These are phyloP conservation scores for Gardenia jasminoides DNA, from an alignment of 257 asterid species.

Conservation along the genomic window DNA sequence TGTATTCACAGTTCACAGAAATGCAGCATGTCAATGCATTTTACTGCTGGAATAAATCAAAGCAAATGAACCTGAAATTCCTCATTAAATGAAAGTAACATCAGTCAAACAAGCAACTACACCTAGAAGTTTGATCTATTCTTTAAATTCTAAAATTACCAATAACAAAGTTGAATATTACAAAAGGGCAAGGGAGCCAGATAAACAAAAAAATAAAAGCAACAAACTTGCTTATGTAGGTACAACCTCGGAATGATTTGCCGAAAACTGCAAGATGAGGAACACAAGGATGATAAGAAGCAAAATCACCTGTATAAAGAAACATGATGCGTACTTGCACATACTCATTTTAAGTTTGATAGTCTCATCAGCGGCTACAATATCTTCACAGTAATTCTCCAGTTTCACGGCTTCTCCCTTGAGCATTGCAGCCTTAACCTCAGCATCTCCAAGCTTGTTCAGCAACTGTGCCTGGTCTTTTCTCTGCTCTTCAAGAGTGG, in stretches of 20 bases:
- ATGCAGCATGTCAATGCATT: neutral
- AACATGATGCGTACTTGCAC: slow-evolving; percentile 49
- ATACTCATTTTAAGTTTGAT: slow-evolving; percentile 44
- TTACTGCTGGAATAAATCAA: neutral
- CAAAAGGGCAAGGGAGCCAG: slow-evolving; percentile 8
- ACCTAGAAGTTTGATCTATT: slow-evolving; percentile 27
- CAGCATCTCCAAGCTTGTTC: slow-evolving; percentile 42
- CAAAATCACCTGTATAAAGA: slow-evolving; percentile 52
- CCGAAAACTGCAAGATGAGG: slow-evolving; percentile 37
- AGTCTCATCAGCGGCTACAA: slow-evolving; percentile 39
- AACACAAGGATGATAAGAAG: slow-evolving; percentile 32
- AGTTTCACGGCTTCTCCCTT: slow-evolving; percentile 45
- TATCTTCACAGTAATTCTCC: slow-evolving; percentile 42
- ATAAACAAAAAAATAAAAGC: slow-evolving; percentile 5
- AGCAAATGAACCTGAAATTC: neutral
- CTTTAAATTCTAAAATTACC: slow-evolving; percentile 29
- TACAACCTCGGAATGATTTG: slow-evolving; percentile 40
- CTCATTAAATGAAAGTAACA: slow-evolving; percentile 13
- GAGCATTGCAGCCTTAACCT: slow-evolving; percentile 47
- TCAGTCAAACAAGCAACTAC: slow-evolving; percentile 14
- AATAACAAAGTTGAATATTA: slow-evolving; percentile 3
- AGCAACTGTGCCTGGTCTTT: slow-evolving; percentile 48
- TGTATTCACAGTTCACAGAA: neutral
- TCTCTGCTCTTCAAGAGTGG: slow-evolving; percentile 49
- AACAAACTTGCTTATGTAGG: slow-evolving; percentile 55